Evolutionary conservation across 2,329 filamentous ascomycete species (phyloP).

Genomic region (Ceratocystis ficicola): DNA sequence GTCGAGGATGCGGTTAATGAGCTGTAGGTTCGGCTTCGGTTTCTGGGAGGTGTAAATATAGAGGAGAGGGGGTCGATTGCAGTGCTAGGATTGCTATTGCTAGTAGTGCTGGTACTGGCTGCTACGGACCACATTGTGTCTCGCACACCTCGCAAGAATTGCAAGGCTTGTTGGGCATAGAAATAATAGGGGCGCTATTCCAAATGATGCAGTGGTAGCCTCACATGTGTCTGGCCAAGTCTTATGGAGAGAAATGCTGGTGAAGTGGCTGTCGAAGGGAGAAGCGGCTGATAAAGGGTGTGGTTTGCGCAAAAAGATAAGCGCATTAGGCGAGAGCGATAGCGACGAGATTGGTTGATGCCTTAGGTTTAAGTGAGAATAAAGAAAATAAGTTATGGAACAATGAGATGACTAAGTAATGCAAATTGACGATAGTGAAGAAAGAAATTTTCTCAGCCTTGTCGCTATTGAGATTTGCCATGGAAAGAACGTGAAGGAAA

Average conservation of each 20-base stretch:
- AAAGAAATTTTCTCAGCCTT: background rate
- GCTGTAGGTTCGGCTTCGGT: slow-evolving; percentile 17
- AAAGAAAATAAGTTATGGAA: background rate
- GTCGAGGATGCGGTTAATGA: slow-evolving; percentile 17
- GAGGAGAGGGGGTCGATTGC: slow-evolving; percentile 12
- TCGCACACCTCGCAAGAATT: background rate
- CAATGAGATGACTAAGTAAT: background rate
- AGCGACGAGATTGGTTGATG: background rate
- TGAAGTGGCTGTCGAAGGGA: background rate
- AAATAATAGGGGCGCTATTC: background rate
- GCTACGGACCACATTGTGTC: slow-evolving; percentile 18
- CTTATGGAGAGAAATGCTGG: background rate
- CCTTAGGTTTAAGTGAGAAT: background rate
- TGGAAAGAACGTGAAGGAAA: background rate
- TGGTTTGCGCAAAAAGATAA: background rate
- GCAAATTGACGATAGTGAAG: background rate
- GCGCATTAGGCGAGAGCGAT: background rate
- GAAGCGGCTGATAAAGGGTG: background rate
- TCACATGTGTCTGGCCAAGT: background rate
- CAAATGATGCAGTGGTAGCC: background rate
- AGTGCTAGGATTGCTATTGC: slow-evolving; percentile 12
- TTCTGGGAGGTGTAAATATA: slow-evolving; percentile 18
- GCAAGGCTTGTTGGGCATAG: background rate
- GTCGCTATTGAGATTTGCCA: background rate
- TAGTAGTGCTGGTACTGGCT: slow-evolving; percentile 6